Conservation (phyloP, 1,284 basidiomycete genomes). For the Cryptococcus amylolentus region DNA sequence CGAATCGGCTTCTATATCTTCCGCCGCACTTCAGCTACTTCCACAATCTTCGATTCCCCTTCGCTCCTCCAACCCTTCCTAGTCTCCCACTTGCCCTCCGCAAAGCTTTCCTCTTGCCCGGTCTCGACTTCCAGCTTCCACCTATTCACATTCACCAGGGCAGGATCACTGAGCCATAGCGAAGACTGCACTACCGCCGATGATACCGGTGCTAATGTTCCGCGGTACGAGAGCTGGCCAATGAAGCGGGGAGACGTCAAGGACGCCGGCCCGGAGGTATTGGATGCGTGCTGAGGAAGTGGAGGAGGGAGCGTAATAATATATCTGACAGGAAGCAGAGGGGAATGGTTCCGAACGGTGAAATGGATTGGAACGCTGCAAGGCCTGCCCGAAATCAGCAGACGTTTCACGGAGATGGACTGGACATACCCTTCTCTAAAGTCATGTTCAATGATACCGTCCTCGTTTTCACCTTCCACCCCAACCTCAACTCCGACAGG, state of each 20-base stretch:
- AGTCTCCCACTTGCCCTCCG: conserved; percentile 5
- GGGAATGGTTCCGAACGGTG: conserved; percentile 59
- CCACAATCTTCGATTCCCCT: conserved; percentile 12
- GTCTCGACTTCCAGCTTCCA: conserved; percentile 33
- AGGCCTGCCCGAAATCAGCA: conserved; percentile 52
- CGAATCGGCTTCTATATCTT: neutral
- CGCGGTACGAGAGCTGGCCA: conserved; percentile 25
- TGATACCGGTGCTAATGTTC: conserved; percentile 21
- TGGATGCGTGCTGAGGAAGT: neutral
- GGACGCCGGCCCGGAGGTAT: neutral
- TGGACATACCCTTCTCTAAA: conserved; percentile 62
- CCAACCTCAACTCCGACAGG: conserved; percentile 54
- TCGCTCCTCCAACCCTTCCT: conserved; percentile 14
- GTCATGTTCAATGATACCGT: conserved; percentile 56
- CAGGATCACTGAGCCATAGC: conserved; percentile 29
- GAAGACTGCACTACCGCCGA: conserved; percentile 6
- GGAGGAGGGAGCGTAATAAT: conserved; percentile 27
- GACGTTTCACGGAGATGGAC: neutral
- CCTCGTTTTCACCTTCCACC: conserved; percentile 41
- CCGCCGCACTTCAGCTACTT: neutral
- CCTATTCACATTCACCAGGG: conserved; percentile 26
- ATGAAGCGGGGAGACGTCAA: conserved; percentile 12
- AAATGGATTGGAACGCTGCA: conserved; percentile 59
- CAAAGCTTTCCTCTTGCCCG: conserved; percentile 9
- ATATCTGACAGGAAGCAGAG: conserved; percentile 28